These are phyloP conservation scores for Botrytis byssoidea DNA, from an alignment of 2,329 filamentous ascomycete species.

Conservation along the genomic window DNA sequence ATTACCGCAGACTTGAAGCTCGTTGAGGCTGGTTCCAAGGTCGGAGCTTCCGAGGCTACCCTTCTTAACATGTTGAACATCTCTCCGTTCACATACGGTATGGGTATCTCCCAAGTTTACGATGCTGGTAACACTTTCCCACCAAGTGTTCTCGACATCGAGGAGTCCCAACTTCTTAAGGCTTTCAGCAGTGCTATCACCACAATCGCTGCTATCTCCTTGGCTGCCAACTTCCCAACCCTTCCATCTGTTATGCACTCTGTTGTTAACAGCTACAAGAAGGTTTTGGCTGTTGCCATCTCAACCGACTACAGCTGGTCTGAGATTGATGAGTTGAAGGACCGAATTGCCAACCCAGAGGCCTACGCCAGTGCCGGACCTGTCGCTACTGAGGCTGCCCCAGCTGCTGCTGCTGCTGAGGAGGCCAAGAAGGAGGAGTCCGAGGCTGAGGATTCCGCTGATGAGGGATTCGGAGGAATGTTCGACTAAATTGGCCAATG, in stretches of 20 bases:
- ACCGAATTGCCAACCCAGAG: constrained; percentile 98
- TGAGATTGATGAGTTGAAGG: constrained; percentile 96
- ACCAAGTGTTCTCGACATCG: constrained; percentile 82
- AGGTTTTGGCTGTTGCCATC: constrained; percentile 83
- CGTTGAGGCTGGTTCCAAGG: constrained; percentile 87
- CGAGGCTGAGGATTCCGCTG: constrained; percentile 63
- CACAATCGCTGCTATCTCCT: constrained; percentile 86
- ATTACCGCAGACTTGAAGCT: constrained; percentile 98
- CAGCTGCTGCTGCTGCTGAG: constrained; percentile 50
- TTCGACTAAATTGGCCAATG: constrained; percentile 56
- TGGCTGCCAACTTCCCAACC: constrained; percentile 93
- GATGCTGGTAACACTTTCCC: constrained; percentile 94
- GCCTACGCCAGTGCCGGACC: constrained; percentile 86
- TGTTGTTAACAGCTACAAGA: constrained; percentile 98
- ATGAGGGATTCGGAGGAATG: constrained; percentile 72
- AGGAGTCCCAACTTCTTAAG: constrained; percentile 89
- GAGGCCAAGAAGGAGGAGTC: constrained; percentile 61
- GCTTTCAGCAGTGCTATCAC: constrained; percentile 76
- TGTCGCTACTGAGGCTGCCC: constrained; percentile 55
- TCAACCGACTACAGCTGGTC: constrained; percentile 92
- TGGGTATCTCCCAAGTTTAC: constrained; percentile 95
- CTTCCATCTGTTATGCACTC: constrained; percentile 96
- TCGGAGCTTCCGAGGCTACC: constrained; percentile 97
- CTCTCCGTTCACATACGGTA: constrained; percentile 99
- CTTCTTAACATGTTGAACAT: constrained; percentile 99